Base-by-base conservation (phyloP, 108 stramenopile genomes). In the Skeletonema marinoi region DNA sequence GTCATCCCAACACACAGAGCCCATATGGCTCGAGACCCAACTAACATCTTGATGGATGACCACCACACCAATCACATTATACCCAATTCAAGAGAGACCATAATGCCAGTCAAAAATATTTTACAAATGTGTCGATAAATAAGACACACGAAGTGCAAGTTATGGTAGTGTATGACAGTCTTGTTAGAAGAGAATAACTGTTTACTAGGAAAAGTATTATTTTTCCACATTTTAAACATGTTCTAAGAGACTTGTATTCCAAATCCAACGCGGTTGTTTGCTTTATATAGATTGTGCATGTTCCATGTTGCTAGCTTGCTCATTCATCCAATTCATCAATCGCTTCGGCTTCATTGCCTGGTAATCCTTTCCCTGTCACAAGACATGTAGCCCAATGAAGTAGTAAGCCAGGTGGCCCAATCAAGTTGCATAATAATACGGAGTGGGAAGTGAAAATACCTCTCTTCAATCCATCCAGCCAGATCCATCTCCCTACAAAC, bases 401-500 rank as follows among this genome's bases (percentile, higher is more conserved):
- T 63, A 96, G 75, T 19, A 96, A 77, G 19, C 96, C 96, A 42
- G 93, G 96, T 12, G 96, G 96, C 16, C 96, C 93, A 78, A 96
- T 96, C 38, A 96, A 71, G 70, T 96, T 96, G 66, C 87, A 88
- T 38, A 96, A 79, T 44, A 96, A 68, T 2, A 96, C 92, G 25
- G 93, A 93, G 77, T 89, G 91, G 0, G 82, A 68, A 10, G 96
- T 95, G 72, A 91, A 92, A 17, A 96, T 76, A 9, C 91, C 92
- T n/a, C 92, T 78, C 58, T 67, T 74, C 59, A 93, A 70, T 6
- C 96, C 96, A 76, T 93, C 93, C 66, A 95, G 72, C 96, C 96
- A 96, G 25, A 96, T 89, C 81, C 78, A 93, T 12, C 96, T 74
- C n/a, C 93, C 96, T 8, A 96, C 96, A 68, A 95, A 95, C 29